Base-by-base conservation (phyloP, 164 flowering plant species). In the Cinnamomum chago region DNA sequence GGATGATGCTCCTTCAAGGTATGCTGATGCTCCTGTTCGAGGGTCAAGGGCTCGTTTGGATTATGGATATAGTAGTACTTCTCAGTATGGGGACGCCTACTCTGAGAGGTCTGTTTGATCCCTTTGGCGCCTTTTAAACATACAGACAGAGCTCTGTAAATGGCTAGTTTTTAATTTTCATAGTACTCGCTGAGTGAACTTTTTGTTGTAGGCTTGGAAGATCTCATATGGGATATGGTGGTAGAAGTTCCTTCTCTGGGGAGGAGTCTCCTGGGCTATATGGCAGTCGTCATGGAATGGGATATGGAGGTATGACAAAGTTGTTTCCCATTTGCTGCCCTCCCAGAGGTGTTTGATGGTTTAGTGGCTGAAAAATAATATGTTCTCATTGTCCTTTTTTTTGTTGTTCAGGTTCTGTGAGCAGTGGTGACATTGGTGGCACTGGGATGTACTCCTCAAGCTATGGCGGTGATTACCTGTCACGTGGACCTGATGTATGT, bases 31-130 rank as follows among this genome's bases (percentile, higher is more conserved):
- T n/a, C 79, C 88, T 72, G 76, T 79, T 23, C 92, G 99, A 50
- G 97, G 87, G n/a, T 89, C 97, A 72, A 90, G 98, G 81, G 89
- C 97, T 76, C 95, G 98, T 65, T 51, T 92, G 79, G 98, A 93
- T 75, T 95, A 93, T 85, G 98, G 89, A 52, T 79, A 82, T 67
- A 81, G 84, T 33, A 76, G 88, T 67, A 71, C 85, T 76, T 85
- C 96, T 70, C 93, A 89, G 27, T 93, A 93, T 82, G 88, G 83
- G 35, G 99, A 92, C 76, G 79, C 89, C 3, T 95, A 93, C 76
- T 74, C 87, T 75, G 97, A 91, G 51, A 90, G 98, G 97, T 94
- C 47, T 47, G 74, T 6, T 23, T 71, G 25, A 60, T 55, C 50
- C 58, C 5, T 28, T 17, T 30, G 55, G 11, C 13, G 24, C 25